Evolutionary conservation across 2,329 filamentous ascomycete genomes (phyloP), one percentile per base, ranked within the genome.

Genomic region (Ilyonectria sp.): DNA sequence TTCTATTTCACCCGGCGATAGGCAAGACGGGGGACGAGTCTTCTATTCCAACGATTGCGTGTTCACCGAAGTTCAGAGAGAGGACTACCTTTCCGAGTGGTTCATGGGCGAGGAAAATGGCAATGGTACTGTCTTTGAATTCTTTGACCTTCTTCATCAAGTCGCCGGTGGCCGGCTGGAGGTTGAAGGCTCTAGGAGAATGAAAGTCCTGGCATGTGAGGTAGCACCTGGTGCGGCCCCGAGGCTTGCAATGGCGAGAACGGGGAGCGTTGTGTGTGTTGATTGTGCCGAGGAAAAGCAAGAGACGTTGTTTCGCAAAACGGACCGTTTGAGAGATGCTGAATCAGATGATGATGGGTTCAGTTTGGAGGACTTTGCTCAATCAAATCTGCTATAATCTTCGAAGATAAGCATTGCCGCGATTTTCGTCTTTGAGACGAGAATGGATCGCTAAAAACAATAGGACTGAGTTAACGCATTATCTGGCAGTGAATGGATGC

Each of bases 51-150:
- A 9, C 6, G 43, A 68, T 17, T 29, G 33, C 4, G 29, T 62
- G 1, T 54, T 68, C 2, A 52, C 57, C 0, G 67, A 71, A 60
- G 69, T 68, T 6, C 60, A 60, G 6, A 21, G 11, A 7, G 49
- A 63, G 7, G 70, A 71, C 1, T 49, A 71, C 1, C 52, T 68
- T 1, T 56, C 56, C 1, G 8, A 13, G 1, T 71, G 60, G 67
- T 4, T 10, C 1, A 10, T 62, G 2, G 47, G 33, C 5, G 10
- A 46, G 0, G 54, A 55, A 3, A 15, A 49, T 0, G 4, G 50
- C 17, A 47, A 29, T 2, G 7, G 31, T 4, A 46, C 19, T 13
- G 21, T 29, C 7, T 57, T 72, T 56, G 21, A 55, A n/a, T 47
- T 69, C 33, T n/a, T 71, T 2, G 19, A 49, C 4, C 10, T 2